Base-by-base conservation (phyloP, 768 basidiomycete genomes). In the Nidularia sp. region DNA sequence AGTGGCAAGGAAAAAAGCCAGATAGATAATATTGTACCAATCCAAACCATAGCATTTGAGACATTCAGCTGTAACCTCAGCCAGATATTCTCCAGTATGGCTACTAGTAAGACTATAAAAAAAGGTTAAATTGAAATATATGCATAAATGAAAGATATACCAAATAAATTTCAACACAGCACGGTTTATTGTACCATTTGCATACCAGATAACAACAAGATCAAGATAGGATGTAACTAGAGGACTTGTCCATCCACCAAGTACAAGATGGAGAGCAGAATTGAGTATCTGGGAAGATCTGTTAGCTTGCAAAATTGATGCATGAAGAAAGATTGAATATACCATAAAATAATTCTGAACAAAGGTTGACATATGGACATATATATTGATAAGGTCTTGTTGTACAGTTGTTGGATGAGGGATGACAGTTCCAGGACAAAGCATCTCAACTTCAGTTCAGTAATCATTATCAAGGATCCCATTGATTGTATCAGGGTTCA, bases 221-320 rank as follows among this genome's bases (percentile, higher is more conserved):
- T 65, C 64, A 7, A 68, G 58, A 41, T 60, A 68, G 0, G 57
- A 60, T 2, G 53, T 47, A 12, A 55, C 55, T 15, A 65, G 39
- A 10, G 66, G 66, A n/a, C 61, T 59, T 7, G 62, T 65, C 66
- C 67, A 69, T 32, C 68, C 60, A 56, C 67, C 64, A 9, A 69
- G 50, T n/a, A 60, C 64, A 9, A 62, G 29, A 55, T 69, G 66
- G 33, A 69, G 53, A 3, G 61, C 41, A 18, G 55, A 31, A 25
- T 54, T 49, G 12, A 43, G 50, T 29, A 42, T 43, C 47, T 59
- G 54, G 51, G 22, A 22, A 7, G n/a, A 7, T 39, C 29, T 15
- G n/a, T 47, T 34, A 35, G 46, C 47, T 47, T 34, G 10, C 12
- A 8, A 22, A 41, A 22, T 46, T 25, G 3, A n/a, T 10, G 25